A percentile compares a stretch with the other conserved stretches of the same genome.
Conservation (phyloP, 2,329 filamentous ascomycete genomes). For the Colletotrichum liaoningense region DNA sequence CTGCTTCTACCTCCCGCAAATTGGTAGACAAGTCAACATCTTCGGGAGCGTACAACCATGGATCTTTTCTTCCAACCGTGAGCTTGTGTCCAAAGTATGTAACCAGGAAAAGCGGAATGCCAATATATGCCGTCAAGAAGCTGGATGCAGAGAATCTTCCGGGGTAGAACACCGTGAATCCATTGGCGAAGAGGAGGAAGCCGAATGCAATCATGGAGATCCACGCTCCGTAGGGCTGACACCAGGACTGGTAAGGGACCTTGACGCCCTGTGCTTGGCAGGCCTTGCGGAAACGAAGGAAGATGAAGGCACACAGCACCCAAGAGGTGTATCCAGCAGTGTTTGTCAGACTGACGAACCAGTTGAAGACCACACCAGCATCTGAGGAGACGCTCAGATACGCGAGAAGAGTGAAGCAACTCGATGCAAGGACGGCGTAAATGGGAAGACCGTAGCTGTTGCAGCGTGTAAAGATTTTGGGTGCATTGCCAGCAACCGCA, state of each 20-base stretch:
- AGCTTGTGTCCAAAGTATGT: constrained; percentile 43
- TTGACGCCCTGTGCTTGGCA: constrained; percentile 53
- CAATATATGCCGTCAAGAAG: neutral
- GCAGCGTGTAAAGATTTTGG: constrained; percentile 52
- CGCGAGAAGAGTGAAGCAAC: constrained; percentile 69
- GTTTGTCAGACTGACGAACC: constrained; percentile 67
- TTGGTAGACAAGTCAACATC: neutral
- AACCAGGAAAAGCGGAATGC: neutral
- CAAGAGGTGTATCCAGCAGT: constrained; percentile 64
- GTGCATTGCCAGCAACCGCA: constrained; percentile 62
- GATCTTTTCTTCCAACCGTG: neutral
- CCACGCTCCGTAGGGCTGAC: constrained; percentile 12
- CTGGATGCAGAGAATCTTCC: constrained; percentile 60
- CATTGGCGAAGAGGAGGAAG: constrained; percentile 53
- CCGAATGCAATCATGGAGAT: constrained; percentile 6
- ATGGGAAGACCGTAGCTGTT: constrained; percentile 14
- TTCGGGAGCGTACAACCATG: constrained; percentile 6
- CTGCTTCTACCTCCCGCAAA: constrained; percentile 6
- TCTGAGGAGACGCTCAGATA: constrained; percentile 70
- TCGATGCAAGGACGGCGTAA: constrained; percentile 55
- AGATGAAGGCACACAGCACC: constrained; percentile 65
- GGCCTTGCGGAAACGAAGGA: constrained; percentile 68
- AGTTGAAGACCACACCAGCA: constrained; percentile 70
- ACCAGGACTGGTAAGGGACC: constrained; percentile 15
- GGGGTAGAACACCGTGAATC: constrained; percentile 73